Base-by-base conservation (phyloP, 2,329 filamentous ascomycete species). In the Ascochyta fabae region DNA sequence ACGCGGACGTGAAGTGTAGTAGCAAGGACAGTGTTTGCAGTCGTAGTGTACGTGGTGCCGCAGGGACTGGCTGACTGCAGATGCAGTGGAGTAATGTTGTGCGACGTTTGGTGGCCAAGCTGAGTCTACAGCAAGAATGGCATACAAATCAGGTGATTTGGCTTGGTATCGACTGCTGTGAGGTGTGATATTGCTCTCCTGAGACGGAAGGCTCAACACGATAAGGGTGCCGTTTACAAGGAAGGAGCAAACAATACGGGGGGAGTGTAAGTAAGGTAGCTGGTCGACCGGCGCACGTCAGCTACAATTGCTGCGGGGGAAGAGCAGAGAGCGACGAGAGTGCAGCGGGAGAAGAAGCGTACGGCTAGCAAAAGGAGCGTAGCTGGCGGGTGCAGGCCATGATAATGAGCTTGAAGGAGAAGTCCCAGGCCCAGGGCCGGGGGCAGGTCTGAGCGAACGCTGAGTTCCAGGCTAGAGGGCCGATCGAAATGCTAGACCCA, bases 371-470 rank as follows among this genome's bases (percentile, higher is more conserved):
- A 53, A 45, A 56, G 52, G 36, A 48, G 53, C 50, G 49, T 45
- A 54, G 48, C 53, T 56, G 53, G 55, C 48, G 48, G 59, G 59
- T 53, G 49, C 43, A 52, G 53, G 53, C 51, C 55, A 47, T 61
- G 51, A 59, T 52, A 59, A 54, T 58, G 51, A 51, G 48, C 54
- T 52, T 57, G 53, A 47, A 50, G 53, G 46, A 56, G 54, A 57
- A 54, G 50, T 48, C 59, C 27, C 39, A 53, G 56, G 40, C 48
- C 56, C 58, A 49, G 47, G 56, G 50, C 55, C 56, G 50, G 48
- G 45, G 41, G 48, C 53, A 60, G 62, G 61, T 59, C 58, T 62
- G 62, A 64, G 64, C 63, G 41, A 53, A 43, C 54, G 54, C 48
- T 57, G 57, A 50, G 56, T 58, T 53, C 57, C 58, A 50, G 36